Evolutionary conservation across 768 basidiomycete species (phyloP).

Genomic region (Suillus tomentosus): DNA sequence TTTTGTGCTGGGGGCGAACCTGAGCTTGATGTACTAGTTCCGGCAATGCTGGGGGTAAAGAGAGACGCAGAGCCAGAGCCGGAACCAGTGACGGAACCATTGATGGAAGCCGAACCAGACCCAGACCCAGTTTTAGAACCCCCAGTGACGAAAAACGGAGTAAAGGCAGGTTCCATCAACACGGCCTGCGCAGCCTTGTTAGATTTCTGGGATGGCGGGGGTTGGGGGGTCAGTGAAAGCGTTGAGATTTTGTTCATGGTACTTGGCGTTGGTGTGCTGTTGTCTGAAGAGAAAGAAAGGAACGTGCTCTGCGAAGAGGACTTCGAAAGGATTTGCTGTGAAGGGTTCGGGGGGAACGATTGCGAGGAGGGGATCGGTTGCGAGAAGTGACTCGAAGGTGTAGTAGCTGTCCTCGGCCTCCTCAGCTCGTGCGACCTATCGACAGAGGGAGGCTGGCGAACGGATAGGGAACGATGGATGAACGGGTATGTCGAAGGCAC

Average conservation of each 20-base stretch:
- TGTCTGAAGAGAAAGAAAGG: background rate
- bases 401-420: background rate
- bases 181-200: conserved; percentile 1
- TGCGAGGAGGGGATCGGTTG: background rate
- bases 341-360: background rate
- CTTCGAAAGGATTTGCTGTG: background rate
- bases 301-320: background rate
- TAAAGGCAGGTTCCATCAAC: background rate
- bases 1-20: background rate
- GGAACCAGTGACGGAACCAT: background rate
- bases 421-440: background rate
- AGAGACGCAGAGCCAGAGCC: background rate
- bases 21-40: background rate
- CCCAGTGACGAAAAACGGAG: background rate
- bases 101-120: background rate
- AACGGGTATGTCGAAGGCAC: background rate
- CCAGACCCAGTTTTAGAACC: background rate
- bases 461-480: background rate
- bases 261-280: background rate
- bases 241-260: background rate
- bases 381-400: background rate
- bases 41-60: background rate
- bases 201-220: background rate
- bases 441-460: background rate
- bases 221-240: background rate